A percentile compares a stretch with the other conserved stretches of the same genome.
phyloP scores from a whole-genome alignment of 1,284 basidiomycete species.

The Rhizoctonia solani region DNA sequence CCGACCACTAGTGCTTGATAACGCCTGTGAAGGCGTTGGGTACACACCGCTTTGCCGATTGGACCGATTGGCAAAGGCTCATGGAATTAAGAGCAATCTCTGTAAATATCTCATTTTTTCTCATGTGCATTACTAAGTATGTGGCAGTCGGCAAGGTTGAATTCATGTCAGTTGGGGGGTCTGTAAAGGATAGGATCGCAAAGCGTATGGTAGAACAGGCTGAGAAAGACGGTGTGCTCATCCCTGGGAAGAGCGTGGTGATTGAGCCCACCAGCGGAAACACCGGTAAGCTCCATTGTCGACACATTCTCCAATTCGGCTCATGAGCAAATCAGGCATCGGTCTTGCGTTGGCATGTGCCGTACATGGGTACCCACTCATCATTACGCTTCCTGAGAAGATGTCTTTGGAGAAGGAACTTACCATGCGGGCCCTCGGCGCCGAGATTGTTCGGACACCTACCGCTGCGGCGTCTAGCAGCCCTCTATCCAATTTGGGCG shows the following conservation, averaged over 20 bases:
- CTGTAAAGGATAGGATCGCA: slow-evolving; percentile 94
- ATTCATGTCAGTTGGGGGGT: slow-evolving; percentile 89
- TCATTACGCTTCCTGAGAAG: slow-evolving; percentile 96
- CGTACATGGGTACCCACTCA: slow-evolving; percentile 87
- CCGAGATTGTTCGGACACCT: slow-evolving; percentile 94
- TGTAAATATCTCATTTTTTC: slow-evolving; percentile 51
- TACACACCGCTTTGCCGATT: slow-evolving; percentile 89
- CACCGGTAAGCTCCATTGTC: slow-evolving; percentile 64
- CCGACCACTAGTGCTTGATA: slow-evolving; percentile 60
- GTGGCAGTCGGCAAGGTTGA: slow-evolving; percentile 84
- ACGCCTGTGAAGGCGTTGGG: slow-evolving; percentile 78
- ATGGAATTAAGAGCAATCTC: slow-evolving; percentile 88
- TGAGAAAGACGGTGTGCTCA: slow-evolving; percentile 77
- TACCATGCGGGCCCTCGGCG: slow-evolving; percentile 86
- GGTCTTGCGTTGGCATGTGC: slow-evolving; percentile 91
- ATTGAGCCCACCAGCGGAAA: slow-evolving; percentile 96
- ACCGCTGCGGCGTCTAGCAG: slow-evolving; percentile 84
- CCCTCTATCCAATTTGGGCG: slow-evolving; percentile 89
- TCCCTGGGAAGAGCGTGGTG: slow-evolving; percentile 88
- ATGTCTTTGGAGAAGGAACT: slow-evolving; percentile 98
- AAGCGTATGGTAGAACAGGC: slow-evolving; percentile 96
- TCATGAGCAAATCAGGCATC: slow-evolving; percentile 60
- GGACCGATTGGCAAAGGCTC: slow-evolving; percentile 72
- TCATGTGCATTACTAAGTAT: slow-evolving; percentile 2
- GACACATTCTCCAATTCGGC: background rate